Evolutionary conservation across 345 rosid genomes (phyloP), one percentile per base, ranked within the genome.

Genomic region (Capsella bursapastoris): DNA sequence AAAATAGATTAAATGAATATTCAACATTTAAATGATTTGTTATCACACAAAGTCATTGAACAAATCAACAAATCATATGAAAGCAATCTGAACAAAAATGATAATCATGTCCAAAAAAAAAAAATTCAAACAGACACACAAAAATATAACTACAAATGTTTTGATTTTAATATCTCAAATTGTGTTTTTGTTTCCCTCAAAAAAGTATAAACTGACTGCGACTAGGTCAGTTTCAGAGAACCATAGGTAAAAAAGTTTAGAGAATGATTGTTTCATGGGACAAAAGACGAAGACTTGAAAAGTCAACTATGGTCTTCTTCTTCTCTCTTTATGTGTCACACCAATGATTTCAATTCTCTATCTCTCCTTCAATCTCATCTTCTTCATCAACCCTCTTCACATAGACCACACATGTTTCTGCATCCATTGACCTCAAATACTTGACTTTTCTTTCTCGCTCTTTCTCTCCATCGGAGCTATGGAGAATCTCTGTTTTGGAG

Each of bases 211-310:
- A 41, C 18, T 41, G 35, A 13, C 34, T 13, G n/a, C 14, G 14
- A 41, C 37, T 43, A 62, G 38, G 51, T 62, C 66, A 44, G 52
- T 27, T 43, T 27, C 44, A 52, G 38, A 14, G 9, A 35, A 28
- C 62, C 14, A n/a, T n/a, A 11, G 40, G 40, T 13, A 2, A 41
- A 32, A 22, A 25, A 25, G 10, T 40, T 61, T 44, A 28, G 40
- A 63, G 40, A 44, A 38, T 63, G 67, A n/a, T 62, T 29, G 64
- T 28, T 27, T 44, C 67, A 44, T 38, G 3, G 13, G 38, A 44
- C 67, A 63, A 63, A 43, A 16, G 49, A 44, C 9, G 57, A 65
- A 11, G 57, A 34, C 57, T 67, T 67, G 11, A 52, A 52, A 67
- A 38, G 71, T 66, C 59, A 66, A 66, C 18, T 4, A 0, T 3